Conservation (phyloP, 2,329 filamentous ascomycete genomes). For the Aspergillus proliferans region DNA sequence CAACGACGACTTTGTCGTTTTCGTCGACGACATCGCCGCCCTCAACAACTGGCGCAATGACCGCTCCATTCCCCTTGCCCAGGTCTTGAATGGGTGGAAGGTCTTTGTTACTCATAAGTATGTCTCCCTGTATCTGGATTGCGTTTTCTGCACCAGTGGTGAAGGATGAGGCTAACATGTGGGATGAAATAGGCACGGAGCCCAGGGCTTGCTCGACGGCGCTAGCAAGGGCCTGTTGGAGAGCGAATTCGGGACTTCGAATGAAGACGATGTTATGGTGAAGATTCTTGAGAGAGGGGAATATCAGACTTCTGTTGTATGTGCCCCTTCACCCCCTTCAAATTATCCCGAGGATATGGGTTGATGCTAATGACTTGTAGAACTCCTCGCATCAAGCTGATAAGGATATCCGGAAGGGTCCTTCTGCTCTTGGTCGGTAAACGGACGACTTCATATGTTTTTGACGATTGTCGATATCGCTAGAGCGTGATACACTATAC, state of each 20-base stretch:
- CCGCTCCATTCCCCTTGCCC: slow-evolving; percentile 67
- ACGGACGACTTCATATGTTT: not conserved
- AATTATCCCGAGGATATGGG: not conserved
- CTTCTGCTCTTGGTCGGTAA: slow-evolving; percentile 14
- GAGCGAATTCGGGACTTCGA: slow-evolving; percentile 77
- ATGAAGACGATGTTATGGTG: slow-evolving; percentile 74
- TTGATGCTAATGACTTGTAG: slow-evolving; percentile 14
- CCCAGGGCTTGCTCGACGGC: slow-evolving; percentile 69
- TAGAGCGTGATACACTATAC: too few relatives aligned
- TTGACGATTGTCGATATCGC: too few relatives aligned
- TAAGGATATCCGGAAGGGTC: slow-evolving; percentile 23
- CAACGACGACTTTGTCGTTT: slow-evolving; percentile 63
- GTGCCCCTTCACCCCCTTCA: slow-evolving; percentile 16
- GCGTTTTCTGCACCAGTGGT: not conserved
- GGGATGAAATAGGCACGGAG: slow-evolving; percentile 61
- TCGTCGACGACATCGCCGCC: slow-evolving; percentile 42
- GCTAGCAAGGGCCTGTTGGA: slow-evolving; percentile 71
- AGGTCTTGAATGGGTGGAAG: slow-evolving; percentile 84
- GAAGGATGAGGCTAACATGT: not conserved
- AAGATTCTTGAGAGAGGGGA: slow-evolving; percentile 73
- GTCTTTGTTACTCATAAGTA: slow-evolving; percentile 87
- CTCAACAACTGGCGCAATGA: slow-evolving; percentile 80
- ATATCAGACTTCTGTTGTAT: slow-evolving; percentile 56
- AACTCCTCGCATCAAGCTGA: slow-evolving; percentile 24
- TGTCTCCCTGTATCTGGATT: slow-evolving; percentile 30